Conservation (phyloP, 768 basidiomycete species). For the Russula brevipes region DNA sequence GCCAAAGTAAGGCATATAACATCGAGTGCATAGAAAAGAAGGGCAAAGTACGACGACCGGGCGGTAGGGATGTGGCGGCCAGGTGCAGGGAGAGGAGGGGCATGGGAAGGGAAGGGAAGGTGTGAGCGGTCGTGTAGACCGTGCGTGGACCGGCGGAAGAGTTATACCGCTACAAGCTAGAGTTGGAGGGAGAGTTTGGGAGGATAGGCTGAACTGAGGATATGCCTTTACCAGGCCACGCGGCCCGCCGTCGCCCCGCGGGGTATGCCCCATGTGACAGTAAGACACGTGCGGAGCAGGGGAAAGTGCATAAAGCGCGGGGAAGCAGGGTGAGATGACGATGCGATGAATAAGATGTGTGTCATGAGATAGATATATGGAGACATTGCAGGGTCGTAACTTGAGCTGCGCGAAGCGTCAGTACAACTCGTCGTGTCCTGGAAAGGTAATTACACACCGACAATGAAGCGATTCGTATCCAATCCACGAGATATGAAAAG, state of each 20-base stretch:
- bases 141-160: not conserved
- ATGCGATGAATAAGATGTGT: conserved; percentile 22
- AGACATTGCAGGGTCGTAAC: conserved; percentile 23
- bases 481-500: conserved; percentile 17
- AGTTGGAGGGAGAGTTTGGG: not conserved
- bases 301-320: not conserved
- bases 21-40: conserved; percentile 10
- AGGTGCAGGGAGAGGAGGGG: not conserved
- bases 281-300: not conserved
- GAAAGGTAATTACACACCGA: conserved; percentile 5
- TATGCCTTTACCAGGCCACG: not conserved
- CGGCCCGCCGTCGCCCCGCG: not conserved
- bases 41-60: not conserved
- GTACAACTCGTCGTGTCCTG: not conserved
- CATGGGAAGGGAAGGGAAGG: not conserved
- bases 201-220: not conserved
- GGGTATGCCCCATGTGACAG: not conserved
- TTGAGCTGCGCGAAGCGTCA: conserved; percentile 10
- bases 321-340: not conserved
- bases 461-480: conserved; percentile 20
- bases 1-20: not conserved
- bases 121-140: not conserved
- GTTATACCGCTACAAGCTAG: not conserved
- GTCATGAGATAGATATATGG: conserved; percentile 19
- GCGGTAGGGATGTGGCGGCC: conserved; percentile 11